These are phyloP conservation scores for Tolypocladium inflatum DNA, from an alignment of 2,329 filamentous ascomycete species.

Conservation along the genomic window DNA sequence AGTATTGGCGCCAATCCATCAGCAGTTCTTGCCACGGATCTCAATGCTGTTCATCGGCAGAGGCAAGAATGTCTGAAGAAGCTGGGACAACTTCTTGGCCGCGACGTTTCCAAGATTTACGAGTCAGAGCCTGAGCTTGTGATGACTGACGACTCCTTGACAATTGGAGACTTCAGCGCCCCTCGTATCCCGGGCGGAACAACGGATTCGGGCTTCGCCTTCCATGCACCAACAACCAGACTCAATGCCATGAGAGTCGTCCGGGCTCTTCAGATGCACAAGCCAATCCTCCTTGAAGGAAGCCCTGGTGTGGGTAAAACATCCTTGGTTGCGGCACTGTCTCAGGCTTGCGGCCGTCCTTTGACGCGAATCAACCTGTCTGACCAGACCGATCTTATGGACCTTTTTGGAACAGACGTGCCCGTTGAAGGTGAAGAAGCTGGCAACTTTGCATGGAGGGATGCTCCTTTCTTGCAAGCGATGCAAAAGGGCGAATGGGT, in stretches of 20 bases:
- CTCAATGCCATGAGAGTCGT: slow-evolving; percentile 86
- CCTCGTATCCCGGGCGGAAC: slow-evolving; percentile 33
- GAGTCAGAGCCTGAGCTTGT: slow-evolving; percentile 48
- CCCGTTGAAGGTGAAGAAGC: slow-evolving; percentile 87
- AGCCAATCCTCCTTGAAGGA: slow-evolving; percentile 89
- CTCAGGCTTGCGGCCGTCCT: slow-evolving; percentile 67
- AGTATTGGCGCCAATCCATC: slow-evolving; percentile 92
- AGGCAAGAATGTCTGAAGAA: slow-evolving; percentile 63
- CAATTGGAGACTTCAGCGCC: slow-evolving; percentile 68
- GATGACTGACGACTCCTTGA: slow-evolving; percentile 41
- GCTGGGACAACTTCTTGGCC: slow-evolving; percentile 55
- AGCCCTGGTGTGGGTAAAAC: slow-evolving; percentile 99
- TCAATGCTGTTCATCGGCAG: slow-evolving; percentile 60
- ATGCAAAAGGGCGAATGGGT: slow-evolving; percentile 99
- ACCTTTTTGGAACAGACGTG: slow-evolving; percentile 93
- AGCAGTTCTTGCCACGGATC: slow-evolving; percentile 66
- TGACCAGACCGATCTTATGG: slow-evolving; percentile 95
- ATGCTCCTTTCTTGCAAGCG: slow-evolving; percentile 88
- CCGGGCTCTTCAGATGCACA: slow-evolving; percentile 77
- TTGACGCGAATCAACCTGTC: slow-evolving; percentile 94
- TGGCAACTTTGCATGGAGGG: slow-evolving; percentile 88
- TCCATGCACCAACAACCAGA: slow-evolving; percentile 82
- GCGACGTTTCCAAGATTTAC: slow-evolving; percentile 58
- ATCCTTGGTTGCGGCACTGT: slow-evolving; percentile 77
- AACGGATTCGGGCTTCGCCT: slow-evolving; percentile 39